Evolutionary conservation across 148 eudicot genomes (phyloP), one percentile per base, ranked within the genome.

Genomic region (Diospyros kaki): DNA sequence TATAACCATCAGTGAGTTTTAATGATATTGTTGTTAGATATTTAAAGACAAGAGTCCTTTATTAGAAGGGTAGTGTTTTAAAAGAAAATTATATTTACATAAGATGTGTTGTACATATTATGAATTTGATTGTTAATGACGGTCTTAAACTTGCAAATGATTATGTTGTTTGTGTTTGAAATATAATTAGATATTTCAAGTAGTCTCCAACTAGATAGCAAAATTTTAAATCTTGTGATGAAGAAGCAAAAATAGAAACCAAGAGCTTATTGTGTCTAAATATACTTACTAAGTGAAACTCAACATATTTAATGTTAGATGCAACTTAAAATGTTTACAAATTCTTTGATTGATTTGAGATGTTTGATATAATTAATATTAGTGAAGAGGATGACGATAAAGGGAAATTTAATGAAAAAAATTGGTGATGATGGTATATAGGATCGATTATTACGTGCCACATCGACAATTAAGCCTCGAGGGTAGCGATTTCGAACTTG

Each of bases 1-100:
- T 40, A 50, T 66, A 1, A 67, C 77, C 0, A 12, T 79, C 2
- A 62, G 81, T 74, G 59, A 67, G 69, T 44, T 67, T 74, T 0
- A 79, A 79, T 44, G 51, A 79, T 60, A 40, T 7, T 17, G 54
- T 59, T 5, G 15, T 79, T 44, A 11, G 28, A 4, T 52, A 66
- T 11, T 56, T 61, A 54, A 61, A 50, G 38, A 38, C 12, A 73
- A 46, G 39, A 48, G n/a, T n/a, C 39, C 38, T n/a, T n/a, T n/a
- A n/a, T n/a, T n/a, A n/a, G n/a, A n/a, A n/a, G n/a, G n/a, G n/a
- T 46, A n/a, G 39, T 2, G n/a, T 67, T 14, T 46, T 67, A 14
- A 6, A 64, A 0, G 48, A 64, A 6, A 5, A 64, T 7, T 64
- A 0, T 64, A 10, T 64, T 3, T n/a, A 64, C 38, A 6, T 61